Conservation (phyloP, 306 rosid species). For the Cucurbita ficifolia region DNA sequence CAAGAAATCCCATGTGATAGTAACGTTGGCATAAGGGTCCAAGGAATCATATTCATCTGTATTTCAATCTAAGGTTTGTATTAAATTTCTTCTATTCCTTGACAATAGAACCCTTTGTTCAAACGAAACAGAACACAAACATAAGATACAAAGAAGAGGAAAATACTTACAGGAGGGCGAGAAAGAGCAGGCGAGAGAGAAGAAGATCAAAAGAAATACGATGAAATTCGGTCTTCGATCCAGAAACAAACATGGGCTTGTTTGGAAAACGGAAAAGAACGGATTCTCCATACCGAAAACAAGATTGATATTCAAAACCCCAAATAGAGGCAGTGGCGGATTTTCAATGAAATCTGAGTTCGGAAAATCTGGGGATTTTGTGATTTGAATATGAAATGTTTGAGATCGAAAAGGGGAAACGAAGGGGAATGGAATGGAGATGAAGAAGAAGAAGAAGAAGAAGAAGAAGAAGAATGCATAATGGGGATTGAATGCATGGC, state of each 20-base stretch:
- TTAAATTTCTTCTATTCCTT: not conserved
- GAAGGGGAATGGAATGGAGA: not conserved
- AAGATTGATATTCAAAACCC: not conserved
- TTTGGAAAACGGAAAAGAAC: not conserved
- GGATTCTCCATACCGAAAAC: not conserved
- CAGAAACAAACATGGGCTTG: slow-evolving; percentile 10
- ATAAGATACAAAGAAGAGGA: not conserved
- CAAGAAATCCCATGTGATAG: slow-evolving; percentile 55
- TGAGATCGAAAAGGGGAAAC: not conserved
- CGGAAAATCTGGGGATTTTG: not conserved
- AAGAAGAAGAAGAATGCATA: not conserved
- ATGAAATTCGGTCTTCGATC: slow-evolving; percentile 11
- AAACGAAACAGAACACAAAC: not conserved
- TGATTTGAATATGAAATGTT: not conserved
- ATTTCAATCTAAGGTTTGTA: slow-evolving; percentile 7
- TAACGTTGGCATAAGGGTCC: slow-evolving; percentile 57
- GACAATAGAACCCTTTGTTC: not conserved
- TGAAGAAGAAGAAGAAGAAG: not conserved
- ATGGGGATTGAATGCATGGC: not conserved
- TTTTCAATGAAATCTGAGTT: not conserved
- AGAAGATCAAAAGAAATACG: slow-evolving; percentile 14
- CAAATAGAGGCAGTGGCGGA: not conserved
- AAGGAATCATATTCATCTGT: slow-evolving; percentile 63
- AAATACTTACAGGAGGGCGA: slow-evolving; percentile 37
- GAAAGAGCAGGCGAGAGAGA: slow-evolving; percentile 16